Evolutionary conservation across 2,329 filamentous ascomycete genomes (phyloP).

Genomic region (Ophiostoma piceae): DNA sequence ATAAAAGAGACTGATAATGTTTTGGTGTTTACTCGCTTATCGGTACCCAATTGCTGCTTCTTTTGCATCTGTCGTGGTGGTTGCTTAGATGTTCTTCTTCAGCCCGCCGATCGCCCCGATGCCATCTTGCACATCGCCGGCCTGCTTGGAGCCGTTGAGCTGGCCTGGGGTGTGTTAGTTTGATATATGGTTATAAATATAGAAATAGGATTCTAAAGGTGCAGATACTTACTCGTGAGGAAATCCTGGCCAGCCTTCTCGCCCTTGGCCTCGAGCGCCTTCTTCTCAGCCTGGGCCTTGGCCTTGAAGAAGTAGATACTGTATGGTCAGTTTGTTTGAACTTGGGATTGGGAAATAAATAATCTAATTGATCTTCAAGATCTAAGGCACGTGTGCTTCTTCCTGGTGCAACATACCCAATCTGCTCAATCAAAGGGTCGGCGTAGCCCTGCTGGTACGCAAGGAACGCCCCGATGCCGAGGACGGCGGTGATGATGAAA

Average conservation of each 20-base stretch:
- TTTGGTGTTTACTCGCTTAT: not conserved
- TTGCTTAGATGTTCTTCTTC: slow-evolving; percentile 32
- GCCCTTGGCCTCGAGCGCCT: slow-evolving; percentile 38
- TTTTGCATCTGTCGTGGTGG: not conserved
- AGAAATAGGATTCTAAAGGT: no score
- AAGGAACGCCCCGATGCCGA: slow-evolving; percentile 33
- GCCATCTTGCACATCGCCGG: slow-evolving; percentile 32
- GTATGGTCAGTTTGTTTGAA: not conserved
- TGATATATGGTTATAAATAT: not conserved
- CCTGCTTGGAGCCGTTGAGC: slow-evolving; percentile 37
- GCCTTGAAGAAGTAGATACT: slow-evolving; percentile 38
- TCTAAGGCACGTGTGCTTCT: not conserved
- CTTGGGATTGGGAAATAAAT: no score
- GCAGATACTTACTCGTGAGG: slow-evolving; percentile 32
- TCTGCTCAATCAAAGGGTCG: slow-evolving; percentile 37
- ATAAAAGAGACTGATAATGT: not conserved
- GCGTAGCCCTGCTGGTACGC: slow-evolving; percentile 38
- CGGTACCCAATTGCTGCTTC: not conserved
- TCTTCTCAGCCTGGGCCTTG: slow-evolving; percentile 39
- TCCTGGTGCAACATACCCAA: slow-evolving; percentile 29
- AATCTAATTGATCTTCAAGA: not conserved
- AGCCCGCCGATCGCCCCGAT: slow-evolving; percentile 31
- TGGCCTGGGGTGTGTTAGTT: slow-evolving; percentile 28
- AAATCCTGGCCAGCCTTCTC: slow-evolving; percentile 39
- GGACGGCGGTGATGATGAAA: slow-evolving; percentile 30